Conservation (phyloP, 495 filamentous ascomycete genomes). For the Apodospora peruviana region DNA sequence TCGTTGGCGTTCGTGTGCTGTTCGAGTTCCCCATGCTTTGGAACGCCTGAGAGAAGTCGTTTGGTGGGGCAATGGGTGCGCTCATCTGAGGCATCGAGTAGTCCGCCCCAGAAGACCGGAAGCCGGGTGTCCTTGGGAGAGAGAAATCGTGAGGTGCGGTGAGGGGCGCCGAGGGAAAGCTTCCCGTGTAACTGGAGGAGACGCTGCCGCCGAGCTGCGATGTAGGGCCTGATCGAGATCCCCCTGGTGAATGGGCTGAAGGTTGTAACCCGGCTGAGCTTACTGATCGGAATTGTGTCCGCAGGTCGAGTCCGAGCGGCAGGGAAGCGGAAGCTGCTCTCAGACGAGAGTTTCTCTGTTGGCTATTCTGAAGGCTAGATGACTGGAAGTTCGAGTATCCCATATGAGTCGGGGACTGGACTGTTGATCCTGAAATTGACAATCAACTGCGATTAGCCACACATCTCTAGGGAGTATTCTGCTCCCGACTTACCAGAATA, state of each 20-base stretch:
- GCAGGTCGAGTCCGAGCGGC: slow-evolving; percentile 39
- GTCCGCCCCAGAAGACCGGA: slow-evolving; percentile 35
- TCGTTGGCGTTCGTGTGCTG: slow-evolving; percentile 38
- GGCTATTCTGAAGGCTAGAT: slow-evolving; percentile 34
- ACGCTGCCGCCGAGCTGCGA: slow-evolving; percentile 30
- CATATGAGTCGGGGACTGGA: slow-evolving; percentile 44
- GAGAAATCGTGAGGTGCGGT: slow-evolving; percentile 50
- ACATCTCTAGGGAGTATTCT: neutral
- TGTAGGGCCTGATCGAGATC: slow-evolving; percentile 31
- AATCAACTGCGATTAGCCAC: neutral
- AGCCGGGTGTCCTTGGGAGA: slow-evolving; percentile 41
- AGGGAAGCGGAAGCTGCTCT: slow-evolving; percentile 43
- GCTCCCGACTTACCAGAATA: slow-evolving; percentile 44
- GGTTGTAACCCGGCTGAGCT: slow-evolving; percentile 34
- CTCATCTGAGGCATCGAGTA: slow-evolving; percentile 53
- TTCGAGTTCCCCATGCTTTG: slow-evolving; percentile 37
- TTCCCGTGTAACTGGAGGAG: slow-evolving; percentile 41
- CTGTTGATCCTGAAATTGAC: slow-evolving; percentile 33
- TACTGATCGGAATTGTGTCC: slow-evolving; percentile 42
- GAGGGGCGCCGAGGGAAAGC: slow-evolving; percentile 49
- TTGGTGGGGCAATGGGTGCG: slow-evolving; percentile 48
- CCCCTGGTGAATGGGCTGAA: slow-evolving; percentile 30
- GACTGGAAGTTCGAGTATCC: slow-evolving; percentile 36
- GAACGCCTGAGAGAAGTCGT: slow-evolving; percentile 47
- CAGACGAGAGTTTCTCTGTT: slow-evolving; percentile 39